Base-by-base conservation (phyloP, 345 rosid species). In the Gossypium stocksii region DNA sequence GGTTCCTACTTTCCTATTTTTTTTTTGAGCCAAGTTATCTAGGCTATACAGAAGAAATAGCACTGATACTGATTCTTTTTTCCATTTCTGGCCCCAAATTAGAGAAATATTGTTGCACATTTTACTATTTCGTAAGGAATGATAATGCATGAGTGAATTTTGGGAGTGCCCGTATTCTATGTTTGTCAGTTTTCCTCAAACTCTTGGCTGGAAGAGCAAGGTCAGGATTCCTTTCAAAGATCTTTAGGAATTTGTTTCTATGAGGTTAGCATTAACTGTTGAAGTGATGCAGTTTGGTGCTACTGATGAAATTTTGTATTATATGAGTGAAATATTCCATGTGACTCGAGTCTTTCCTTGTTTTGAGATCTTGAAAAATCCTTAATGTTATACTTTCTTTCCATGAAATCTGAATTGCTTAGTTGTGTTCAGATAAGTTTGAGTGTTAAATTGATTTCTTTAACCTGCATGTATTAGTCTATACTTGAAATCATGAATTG, bases 281-380 rank as follows among this genome's bases (percentile, higher is more conserved):
- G 5, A 70, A 70, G 48, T 19, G 61, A n/a, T 70, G 16, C 19
- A 23, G 57, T 16, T 23, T 51, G 23, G 19, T 4, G 20, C 4
- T 49, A 48, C 41, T 44, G 34, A 3, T 10, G 2, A 68, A 7
- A 48, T 48, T 48, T 3, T 68, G 6, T 45, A 13, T 46, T 22
- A 46, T 22, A 66, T 14, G 71, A 46, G 10, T 45, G 46, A 66
- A 65, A 43, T 43, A 19, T 41, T 43, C 15, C 57, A 15, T 15
- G 43, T 23, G 38, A 49, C 43, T 48, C 14, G 15, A 58, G 62
- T 58, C 8, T 58, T 58, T 10, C 56, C 57, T 68, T 48, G 43
- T 25, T 48, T 68, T 68, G 41, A 23, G 57, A 25, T 48, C 72
- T 68, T 49, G 19, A 16, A 68, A 67, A 49, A 25, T 68, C 44